Base-by-base conservation (phyloP, 2,329 filamentous ascomycete genomes). In the Arachnomyces sp. region DNA sequence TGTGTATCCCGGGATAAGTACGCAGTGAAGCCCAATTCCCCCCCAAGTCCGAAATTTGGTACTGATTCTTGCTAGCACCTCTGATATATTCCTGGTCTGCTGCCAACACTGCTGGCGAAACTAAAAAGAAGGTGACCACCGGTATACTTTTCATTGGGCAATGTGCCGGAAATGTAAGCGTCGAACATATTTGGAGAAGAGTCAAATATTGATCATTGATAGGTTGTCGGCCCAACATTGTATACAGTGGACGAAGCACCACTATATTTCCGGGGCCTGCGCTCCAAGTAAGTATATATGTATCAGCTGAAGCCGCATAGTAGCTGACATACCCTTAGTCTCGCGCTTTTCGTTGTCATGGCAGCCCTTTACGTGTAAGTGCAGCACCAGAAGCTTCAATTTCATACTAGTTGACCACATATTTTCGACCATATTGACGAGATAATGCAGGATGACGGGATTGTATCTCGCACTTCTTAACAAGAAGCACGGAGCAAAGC, bases 81-180 rank as follows among this genome's bases (percentile, higher is more conserved):
- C 72, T 79, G 39, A 85, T 79, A 49, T 82, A 86, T 52, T 82
- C 78, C 46, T 85, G 80, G 56, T 86, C 82, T 13, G 78, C 74
- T 0, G 73, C 63, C 31, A 79, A 68, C 31, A 68, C 80, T 0
- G 80, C 74, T 0, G 80, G 81, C 1, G 79, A 84, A 52, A 84
- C 80, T 0, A 84, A 84, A 59, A 76, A 77, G 46, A 83, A 82
- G 52, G 72, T 74, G 7, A 80, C 74, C 0, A 82, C 78, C 0
- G 78, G 72, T 9, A 66, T 81, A 5, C 64, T 84, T 1, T 80
- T 84, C 50, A 70, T 84, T 34, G 77, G 79, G 3, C 74, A 79
- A 43, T 81, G 74, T 38, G 73, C 72, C 1, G 81, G 80, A 4
- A 84, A 84, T 48, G 62, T 66, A 47, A 28, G 56, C 33, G 34